Evolutionary conservation across 495 filamentous ascomycete species (phyloP).

Genomic region (Daldinia vernicosa): DNA sequence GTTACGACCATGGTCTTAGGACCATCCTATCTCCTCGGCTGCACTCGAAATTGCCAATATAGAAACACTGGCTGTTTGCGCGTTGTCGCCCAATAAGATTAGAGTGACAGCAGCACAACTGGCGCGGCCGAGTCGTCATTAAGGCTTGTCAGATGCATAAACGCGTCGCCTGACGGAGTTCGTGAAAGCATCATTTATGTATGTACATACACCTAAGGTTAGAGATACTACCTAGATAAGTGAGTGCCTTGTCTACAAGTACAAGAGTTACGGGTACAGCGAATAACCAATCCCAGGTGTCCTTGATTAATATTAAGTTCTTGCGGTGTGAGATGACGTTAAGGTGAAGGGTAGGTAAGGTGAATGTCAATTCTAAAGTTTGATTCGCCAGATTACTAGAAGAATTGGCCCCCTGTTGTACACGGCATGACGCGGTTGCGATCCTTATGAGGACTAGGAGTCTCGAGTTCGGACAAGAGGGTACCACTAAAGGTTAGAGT

Average conservation of each 20-base stretch:
- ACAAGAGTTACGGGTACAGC: background rate
- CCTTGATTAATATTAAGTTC: conserved; percentile 14
- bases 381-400: conserved; percentile 26
- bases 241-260: background rate
- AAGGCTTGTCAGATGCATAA: conserved; percentile 2
- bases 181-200: background rate
- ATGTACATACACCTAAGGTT: background rate
- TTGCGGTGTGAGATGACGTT: conserved; percentile 39
- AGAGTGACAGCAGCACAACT: background rate
- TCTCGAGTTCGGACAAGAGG: background rate
- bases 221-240: background rate
- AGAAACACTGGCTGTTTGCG: background rate
- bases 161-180: conserved; percentile 9
- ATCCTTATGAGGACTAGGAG: conserved; percentile 11
- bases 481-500: background rate
- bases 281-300: background rate
- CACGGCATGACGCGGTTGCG: conserved; percentile 9
- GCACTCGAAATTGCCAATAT: conserved; percentile 25
- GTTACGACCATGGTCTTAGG: conserved; percentile 5
- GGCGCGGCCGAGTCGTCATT: conserved; percentile 1
- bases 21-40: conserved; percentile 11
- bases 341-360: conserved; percentile 36
- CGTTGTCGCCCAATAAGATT: background rate
- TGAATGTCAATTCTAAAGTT: conserved; percentile 23
- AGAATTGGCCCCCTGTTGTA: conserved; percentile 23